Evolutionary conservation across 225 moss, liverwort and hornwort genomes (phyloP), one percentile per base, ranked within the genome.

Genomic region (Marchantia polymorpha): DNA sequence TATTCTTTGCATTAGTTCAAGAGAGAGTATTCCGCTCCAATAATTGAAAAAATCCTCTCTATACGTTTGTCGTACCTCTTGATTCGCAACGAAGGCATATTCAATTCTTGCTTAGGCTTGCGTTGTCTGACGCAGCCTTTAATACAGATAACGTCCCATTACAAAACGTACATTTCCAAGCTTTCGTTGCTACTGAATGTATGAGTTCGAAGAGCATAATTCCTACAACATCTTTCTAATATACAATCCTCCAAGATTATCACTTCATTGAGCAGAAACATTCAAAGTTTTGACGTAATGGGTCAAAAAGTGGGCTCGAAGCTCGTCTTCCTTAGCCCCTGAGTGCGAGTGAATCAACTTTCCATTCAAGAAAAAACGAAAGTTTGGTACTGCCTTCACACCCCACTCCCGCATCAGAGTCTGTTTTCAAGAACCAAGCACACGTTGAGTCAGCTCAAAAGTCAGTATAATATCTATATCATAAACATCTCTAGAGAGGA

Each of bases 301-400:
- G 3, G 83, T 87, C 31, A 88, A 81, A 54, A 97, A 97, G 23
- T 88, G 82, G 0, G 20, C 84, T 78, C 89, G 83, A n/a, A 99
- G 83, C 63, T 90, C 92, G 12, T 95, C 93, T 17, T 93, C 66
- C 84, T 99, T 95, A 51, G 92, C 96, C 48, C 96, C 96, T 0
- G 87, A 83, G 79, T 91, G 93, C 3, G 92, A 90, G 74, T 92
- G 92, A 48, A 92, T 82, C 75, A 84, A 78, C 83, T 88, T 69
- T n/a, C 91, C 91, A 23, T 92, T 90, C 51, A 47, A 82, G 84
- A 87, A 99, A 58, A 95, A 93, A 79, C 89, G 83, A 72, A 99
- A 99, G 79, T 79, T 94, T 12, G 99, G 99, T 15, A 99, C 99
- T 52, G 95, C 93, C 78, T 81, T 85, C 70, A 97, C 94, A 77